A percentile compares a stretch with the other conserved stretches of the same genome.
These are phyloP conservation scores for Scytalidium sp. DNA, from an alignment of 2,329 filamentous ascomycete genomes.

Conservation along the genomic window DNA sequence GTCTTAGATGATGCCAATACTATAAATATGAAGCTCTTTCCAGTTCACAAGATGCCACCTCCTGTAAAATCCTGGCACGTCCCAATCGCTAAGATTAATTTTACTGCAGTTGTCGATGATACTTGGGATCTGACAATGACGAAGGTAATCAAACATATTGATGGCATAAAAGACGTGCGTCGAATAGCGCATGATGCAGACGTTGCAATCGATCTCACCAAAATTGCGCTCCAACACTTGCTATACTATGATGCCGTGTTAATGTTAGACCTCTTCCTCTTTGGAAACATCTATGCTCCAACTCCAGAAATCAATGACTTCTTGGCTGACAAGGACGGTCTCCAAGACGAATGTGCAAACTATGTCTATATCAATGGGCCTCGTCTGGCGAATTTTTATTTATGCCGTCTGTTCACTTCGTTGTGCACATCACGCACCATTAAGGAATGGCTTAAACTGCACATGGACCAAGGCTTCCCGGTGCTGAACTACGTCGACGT, in stretches of 20 bases:
- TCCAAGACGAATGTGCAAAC: constrained; percentile 83
- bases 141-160: constrained; percentile 79
- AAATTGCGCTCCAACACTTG: constrained; percentile 82
- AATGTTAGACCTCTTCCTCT: constrained; percentile 93
- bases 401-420: constrained; percentile 83
- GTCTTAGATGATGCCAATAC: constrained; percentile 81
- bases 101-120: constrained; percentile 59
- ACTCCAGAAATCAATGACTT: constrained; percentile 77
- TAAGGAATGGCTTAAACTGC: constrained; percentile 79
- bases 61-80: constrained; percentile 86
- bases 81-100: constrained; percentile 70
- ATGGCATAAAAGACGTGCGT: constrained; percentile 86
- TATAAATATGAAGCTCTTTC: constrained; percentile 94
- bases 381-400: constrained; percentile 53
- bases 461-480: constrained; percentile 62
- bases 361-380: constrained; percentile 57
- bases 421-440: constrained; percentile 81
- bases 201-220: constrained; percentile 81
- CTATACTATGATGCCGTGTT: constrained; percentile 91
- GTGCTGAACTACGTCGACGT: constrained; percentile 79
- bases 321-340: constrained; percentile 65
- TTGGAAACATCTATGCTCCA: constrained; percentile 84
- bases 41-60: constrained; percentile 72
- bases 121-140: constrained; percentile 76
- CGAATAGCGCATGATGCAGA: constrained; percentile 83